Percentiles rank a stretch among this genome's conserved stretches.
Conservation (phyloP, 2,329 filamentous ascomycete species). For the Sclerotinia trifoliorum region DNA sequence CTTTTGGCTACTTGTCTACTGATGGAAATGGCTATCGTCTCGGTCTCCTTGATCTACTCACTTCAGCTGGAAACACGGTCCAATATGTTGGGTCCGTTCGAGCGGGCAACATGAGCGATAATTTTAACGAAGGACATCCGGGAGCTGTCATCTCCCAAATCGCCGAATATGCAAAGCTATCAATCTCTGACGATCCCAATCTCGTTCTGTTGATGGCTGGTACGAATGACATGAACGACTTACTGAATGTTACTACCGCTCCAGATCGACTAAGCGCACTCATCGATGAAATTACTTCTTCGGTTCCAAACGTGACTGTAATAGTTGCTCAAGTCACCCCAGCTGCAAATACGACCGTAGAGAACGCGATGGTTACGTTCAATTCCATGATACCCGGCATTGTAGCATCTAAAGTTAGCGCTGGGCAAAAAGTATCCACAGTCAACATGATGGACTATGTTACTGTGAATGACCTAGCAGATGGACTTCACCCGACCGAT, state of each 20-base stretch:
- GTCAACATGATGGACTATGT: conserved; percentile 27
- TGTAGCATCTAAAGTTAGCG: conserved; percentile 17
- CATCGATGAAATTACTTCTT: conserved; percentile 39
- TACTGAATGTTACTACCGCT: conserved; percentile 34
- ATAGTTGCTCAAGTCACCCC: conserved; percentile 43
- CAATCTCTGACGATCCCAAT: conserved; percentile 36
- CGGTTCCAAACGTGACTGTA: conserved; percentile 40
- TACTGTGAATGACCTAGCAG: conserved; percentile 17
- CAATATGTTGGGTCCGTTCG: conserved; percentile 39
- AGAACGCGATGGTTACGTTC: conserved; percentile 19
- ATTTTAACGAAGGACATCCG: conserved; percentile 40
- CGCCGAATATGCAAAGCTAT: conserved; percentile 25
- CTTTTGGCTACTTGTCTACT: conserved; percentile 38
- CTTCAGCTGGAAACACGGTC: conserved; percentile 29
- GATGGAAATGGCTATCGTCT: conserved; percentile 44
- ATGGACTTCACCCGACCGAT: conserved; percentile 31
- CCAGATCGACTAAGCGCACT: conserved; percentile 40
- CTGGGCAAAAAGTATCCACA: conserved; percentile 22
- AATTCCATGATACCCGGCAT: conserved; percentile 29
- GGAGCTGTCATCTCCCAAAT: conserved; percentile 40
- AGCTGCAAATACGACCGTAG: background rate
- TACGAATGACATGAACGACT: conserved; percentile 40
- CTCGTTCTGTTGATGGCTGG: conserved; percentile 40
- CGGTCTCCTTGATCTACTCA: conserved; percentile 35
- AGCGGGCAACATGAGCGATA: conserved; percentile 40